Evolutionary conservation across 805 yeast genomes (phyloP).

Genomic region (Wickerhamiella hasegawae): DNA sequence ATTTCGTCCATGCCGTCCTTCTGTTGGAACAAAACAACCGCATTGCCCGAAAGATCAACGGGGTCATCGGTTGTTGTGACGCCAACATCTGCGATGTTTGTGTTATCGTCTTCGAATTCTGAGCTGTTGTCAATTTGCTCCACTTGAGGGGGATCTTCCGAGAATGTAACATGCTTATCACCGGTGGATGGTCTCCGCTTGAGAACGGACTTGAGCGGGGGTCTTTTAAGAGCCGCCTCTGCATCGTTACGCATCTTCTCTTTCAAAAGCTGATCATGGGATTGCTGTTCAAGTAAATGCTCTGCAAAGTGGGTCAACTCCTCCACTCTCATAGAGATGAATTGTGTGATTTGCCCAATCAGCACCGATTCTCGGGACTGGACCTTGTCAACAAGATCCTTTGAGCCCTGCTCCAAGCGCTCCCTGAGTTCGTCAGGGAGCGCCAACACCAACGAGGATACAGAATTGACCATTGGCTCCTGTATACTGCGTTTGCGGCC

Average conservation of each 20-base stretch:
- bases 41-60: background rate
- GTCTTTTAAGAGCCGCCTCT: constrained; percentile 2
- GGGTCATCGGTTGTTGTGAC: background rate
- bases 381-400: too few species aligned
- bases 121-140: constrained; percentile 2
- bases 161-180: constrained; percentile 14
- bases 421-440: too few species aligned
- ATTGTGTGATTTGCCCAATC: constrained; percentile 9
- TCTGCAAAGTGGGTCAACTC: constrained; percentile 11
- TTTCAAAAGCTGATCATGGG: background rate
- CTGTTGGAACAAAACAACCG: constrained; percentile 1
- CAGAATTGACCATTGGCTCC: too few species aligned
- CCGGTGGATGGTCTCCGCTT: constrained; percentile 12
- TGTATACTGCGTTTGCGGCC: too few species aligned
- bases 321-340: constrained; percentile 6
- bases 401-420: too few species aligned
- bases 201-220: constrained; percentile 12
- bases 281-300: constrained; percentile 5
- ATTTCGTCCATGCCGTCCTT: constrained; percentile 1
- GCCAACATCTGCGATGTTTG: background rate
- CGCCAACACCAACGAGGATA: too few species aligned
- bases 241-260: constrained; percentile 1
- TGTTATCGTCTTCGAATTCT: constrained; percentile 1
- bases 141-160: constrained; percentile 11
- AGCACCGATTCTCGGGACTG: too few species aligned